phyloP scores from a whole-genome alignment of 768 basidiomycete species.

The Trametes cubensis region DNA sequence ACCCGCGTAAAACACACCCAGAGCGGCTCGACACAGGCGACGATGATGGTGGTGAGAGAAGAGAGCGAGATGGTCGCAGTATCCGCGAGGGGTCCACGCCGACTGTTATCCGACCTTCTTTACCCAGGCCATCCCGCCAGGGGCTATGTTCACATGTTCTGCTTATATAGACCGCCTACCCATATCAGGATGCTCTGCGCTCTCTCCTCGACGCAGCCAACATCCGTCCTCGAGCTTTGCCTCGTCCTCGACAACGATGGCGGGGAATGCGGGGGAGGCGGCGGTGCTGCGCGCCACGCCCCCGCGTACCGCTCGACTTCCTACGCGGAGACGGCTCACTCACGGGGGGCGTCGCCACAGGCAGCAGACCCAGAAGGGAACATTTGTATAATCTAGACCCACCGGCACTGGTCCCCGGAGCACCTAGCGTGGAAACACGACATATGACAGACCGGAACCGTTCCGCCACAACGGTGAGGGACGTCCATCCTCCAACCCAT shows the following conservation, averaged over 20 bases:
- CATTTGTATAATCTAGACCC: conserved; percentile 10
- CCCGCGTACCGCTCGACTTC: conserved; percentile 12
- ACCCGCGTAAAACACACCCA: background rate
- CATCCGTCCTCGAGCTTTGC: background rate
- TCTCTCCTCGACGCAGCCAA: background rate
- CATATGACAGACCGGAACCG: conserved; percentile 17
- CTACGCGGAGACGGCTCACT: conserved; percentile 20
- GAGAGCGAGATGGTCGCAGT: background rate
- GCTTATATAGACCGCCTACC: background rate
- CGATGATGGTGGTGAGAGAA: conserved; percentile 4
- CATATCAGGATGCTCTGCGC: conserved; percentile 4
- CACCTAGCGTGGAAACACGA: conserved; percentile 14
- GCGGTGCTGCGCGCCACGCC: background rate
- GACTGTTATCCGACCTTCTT: conserved; percentile 17
- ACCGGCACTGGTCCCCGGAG: conserved; percentile 15
- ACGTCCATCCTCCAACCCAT: background rate
- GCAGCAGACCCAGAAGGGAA: conserved; percentile 11
- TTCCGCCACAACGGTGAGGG: conserved; percentile 6
- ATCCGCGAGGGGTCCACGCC: background rate
- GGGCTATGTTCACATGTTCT: conserved; percentile 15
- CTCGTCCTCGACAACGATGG: background rate
- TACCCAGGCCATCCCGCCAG: conserved; percentile 9
- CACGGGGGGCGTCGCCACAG: conserved; percentile 3
- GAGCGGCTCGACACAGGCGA: background rate
- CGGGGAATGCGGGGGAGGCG: background rate